Conservation (phyloP, 371 early-diverging fungal genomes). For the Zychaea mexicana region DNA sequence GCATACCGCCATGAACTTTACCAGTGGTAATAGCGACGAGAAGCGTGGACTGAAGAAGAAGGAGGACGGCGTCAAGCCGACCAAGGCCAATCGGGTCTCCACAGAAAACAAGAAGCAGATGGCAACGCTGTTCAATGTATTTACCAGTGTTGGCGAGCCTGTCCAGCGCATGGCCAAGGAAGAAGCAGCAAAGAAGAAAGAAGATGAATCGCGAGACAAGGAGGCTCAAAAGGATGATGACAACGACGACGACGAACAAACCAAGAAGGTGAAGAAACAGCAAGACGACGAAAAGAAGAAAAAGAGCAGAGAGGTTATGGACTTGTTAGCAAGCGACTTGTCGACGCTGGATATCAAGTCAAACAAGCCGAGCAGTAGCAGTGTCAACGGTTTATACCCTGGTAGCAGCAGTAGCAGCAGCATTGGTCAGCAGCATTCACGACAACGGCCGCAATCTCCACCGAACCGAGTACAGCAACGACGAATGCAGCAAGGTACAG, state of each 20-base stretch:
- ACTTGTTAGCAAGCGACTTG: slow-evolving; percentile 17
- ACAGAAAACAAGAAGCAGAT: slow-evolving; percentile 38
- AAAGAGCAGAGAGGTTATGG: slow-evolving; percentile 19
- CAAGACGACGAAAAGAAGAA: not conserved
- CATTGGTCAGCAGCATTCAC: not conserved
- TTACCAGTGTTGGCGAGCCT: slow-evolving; percentile 22
- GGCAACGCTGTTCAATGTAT: slow-evolving; percentile 34
- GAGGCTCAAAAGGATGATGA: not conserved
- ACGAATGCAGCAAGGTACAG: too few relatives aligned
- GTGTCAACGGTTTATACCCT: not conserved
- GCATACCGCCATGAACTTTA: slow-evolving; percentile 36
- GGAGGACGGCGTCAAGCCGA: slow-evolving; percentile 23
- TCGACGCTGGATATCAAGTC: slow-evolving; percentile 6
- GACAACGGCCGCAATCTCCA: too few relatives aligned
- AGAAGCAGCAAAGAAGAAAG: slow-evolving; percentile 1
- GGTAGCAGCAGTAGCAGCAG: not conserved
- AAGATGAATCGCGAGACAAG: not conserved
- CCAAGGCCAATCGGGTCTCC: slow-evolving; percentile 11
- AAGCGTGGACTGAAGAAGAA: slow-evolving; percentile 10
- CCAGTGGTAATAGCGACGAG: slow-evolving; percentile 19
- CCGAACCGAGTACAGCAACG: too few relatives aligned
- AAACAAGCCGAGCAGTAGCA: not conserved
- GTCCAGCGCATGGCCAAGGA: not conserved
- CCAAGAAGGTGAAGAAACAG: slow-evolving; percentile 2
- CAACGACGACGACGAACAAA: not conserved